Evolutionary conservation across 805 yeast species (phyloP), one percentile per base, ranked within the genome.

Genomic region (Yamadazyma takamatsuzukensis): DNA sequence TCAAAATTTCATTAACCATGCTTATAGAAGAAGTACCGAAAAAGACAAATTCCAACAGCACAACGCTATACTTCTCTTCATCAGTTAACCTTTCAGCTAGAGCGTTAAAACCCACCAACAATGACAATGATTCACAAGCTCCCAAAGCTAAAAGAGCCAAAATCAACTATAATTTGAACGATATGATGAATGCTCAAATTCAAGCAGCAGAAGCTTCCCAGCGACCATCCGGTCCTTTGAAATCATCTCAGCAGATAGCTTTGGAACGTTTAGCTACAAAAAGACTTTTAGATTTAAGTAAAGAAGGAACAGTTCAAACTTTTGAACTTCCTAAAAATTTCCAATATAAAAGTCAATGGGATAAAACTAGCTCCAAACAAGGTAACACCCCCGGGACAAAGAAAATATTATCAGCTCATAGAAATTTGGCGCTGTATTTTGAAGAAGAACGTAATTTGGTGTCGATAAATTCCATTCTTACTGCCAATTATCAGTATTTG

Each of bases 371-470:
- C 10, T 16, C 30, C 15, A 50, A 68, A 31, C 45, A 57, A 17
- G 72, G 72, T 4, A 64, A 63, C 33, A 66, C 72, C 11, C 71
- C 71, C 6, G 51, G 68, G 9, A 63, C 72, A 4, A 66, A 66
- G 45, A 55, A 51, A 30, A 64, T 67, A 13, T 42, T 67, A 18
- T 60, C 70, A 17, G 70, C 72, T 1, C 48, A 64, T 19, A 49
- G 72, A 24, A 67, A 64, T 45, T 56, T 67, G 43, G 64, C 61
- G 36, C 60, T 57, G 56, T 66, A 66, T 40, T 65, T 66, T 36
- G 72, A 67, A 45, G 72, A 67, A 41, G 72, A 67, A 39, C 48
- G 68, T 18, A 65, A 67, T 46, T 52, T 64, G 43, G 60, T 67
- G 8, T 54, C 69, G 15, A 54, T 66, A 31, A 67, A 67, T 43